Base-by-base conservation (phyloP, 176 grass and related monocot genomes). In the Aegilops umbellulata region DNA sequence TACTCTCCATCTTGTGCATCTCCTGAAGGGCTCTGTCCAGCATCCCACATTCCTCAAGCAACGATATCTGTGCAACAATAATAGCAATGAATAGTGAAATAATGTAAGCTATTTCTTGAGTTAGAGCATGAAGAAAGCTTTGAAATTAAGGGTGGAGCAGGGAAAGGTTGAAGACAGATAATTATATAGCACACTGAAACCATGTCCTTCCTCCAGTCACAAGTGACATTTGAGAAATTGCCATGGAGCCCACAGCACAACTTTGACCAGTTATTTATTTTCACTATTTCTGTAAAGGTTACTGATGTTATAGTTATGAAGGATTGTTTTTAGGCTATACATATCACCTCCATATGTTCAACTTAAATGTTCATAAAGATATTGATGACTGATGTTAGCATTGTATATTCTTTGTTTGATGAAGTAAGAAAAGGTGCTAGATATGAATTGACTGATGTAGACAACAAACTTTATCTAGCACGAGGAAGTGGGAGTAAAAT, bases 31-130 rank as follows among this genome's bases (percentile, higher is more conserved):
- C 92, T 81, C 87, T 93, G 49, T 94, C 92, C 80, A 93, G 90
- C 88, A 96, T 88, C 12, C 77, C 97, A 65, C 94, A 86, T 94
- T 99, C 94, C 87, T 96, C 94, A 78, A 97, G 88, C 82, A 99
- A 85, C 38, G 97, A 94, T 86, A 99, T 91, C 97, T 99, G 83
- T 7, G 39, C 53, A 61, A 89, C 34, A 74, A 78, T 64, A 89
- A 60, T 57, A 89, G 36, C 47, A 61, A 23, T 87, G 10, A 69
- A 49, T 76, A 76, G 74, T 47, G 13, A 68, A 85, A 78, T 17
- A 23, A 78, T 32, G 3, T 4, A 32, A 69, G 31, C 67, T 36
- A 19, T 41, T 78, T 67, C 60, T 57, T 30, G 10, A 70, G 23
- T 65, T 39, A 35, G 19, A 77, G 29, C 62, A 74, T 72, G 16